Base-by-base conservation (phyloP, 2,329 filamentous ascomycete species). In the Aspergillus sp. region DNA sequence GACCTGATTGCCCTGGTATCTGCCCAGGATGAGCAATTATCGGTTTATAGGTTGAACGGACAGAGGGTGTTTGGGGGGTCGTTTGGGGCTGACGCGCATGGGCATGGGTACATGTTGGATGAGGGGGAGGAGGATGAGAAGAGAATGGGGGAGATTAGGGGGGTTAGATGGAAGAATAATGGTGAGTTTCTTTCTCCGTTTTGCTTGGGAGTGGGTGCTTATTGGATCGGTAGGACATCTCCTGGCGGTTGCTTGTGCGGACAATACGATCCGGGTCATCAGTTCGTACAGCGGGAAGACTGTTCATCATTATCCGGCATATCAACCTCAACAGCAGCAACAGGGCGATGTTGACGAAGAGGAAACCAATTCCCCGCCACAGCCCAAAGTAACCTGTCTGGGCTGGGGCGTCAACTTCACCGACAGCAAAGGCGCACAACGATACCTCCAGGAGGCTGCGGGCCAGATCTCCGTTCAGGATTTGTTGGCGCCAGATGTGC, bases 171-270 rank as follows among this genome's bases (percentile, higher is more conserved):
- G 85, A 86, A 84, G 62, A 74, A 78, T 23, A 83, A 86, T 60
- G 85, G 85, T 85, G 61, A 60, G 74, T 58, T 46, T 41, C 12
- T 46, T 42, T 32, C 32, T 44, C 30, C 48, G 33, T 48, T 48
- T 45, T 13, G 12, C 22, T 45, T 23, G 19, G 7, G 19, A 41
- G 43, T 50, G n/a, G 25, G 23, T 49, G 25, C 22, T 44, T 54
- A 4, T n/a, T 25, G n/a, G 4, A n/a, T 30, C 30, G 5, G 41
- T 33, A 69, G 65, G 66, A 20, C 85, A 88, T 53, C 82, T 88
- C 38, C 77, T 96, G 47, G 89, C 89, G 12, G 81, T 93, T 12
- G 88, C 83, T 41, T 95, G 88, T 83, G 88, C 81, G 56, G 88
- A 95, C 71, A 86, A 87, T 23, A 80, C 80, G 5, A 81, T 93